Evolutionary conservation across 2,329 filamentous ascomycete genomes (phyloP), one percentile per base, ranked within the genome.

Genomic region (Coleophoma eucalyptorum): DNA sequence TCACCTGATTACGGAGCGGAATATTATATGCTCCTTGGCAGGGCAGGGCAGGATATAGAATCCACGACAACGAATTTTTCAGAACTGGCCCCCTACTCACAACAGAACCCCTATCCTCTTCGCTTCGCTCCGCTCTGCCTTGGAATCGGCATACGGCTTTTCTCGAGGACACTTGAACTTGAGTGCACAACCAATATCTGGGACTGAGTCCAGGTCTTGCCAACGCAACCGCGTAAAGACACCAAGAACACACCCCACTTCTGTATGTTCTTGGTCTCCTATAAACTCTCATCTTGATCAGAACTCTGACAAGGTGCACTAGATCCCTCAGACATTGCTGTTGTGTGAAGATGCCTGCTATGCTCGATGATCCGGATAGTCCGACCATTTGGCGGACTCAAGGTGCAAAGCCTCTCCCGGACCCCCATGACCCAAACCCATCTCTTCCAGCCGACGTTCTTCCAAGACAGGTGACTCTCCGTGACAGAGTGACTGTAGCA

Each of bases 401-500:
- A 37, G 80, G 80, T 51, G 67, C 72, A 35, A 60, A 70, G 13
- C 79, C 80, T 2, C 81, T 74, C 58, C 77, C 78, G 46, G 67
- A 67, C 44, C 63, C 72, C 32, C 73, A 76, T n/a, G 73, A 75
- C 59, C 70, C 73, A 8, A 71, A 80, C 48, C 73, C 84, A 42
- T 15, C 54, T 45, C 54, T 67, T n/a, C 64, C 65, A 15, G 51
- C 57, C 16, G 63, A 63, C 50, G 80, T 88, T 56, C 70, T 71
- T 43, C 79, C 83, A 46, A 75, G 77, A 55, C 80, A 83, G 63
- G 81, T 88, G 43, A 87, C 79, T 2, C 74, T 89, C 43, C 77
- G 84, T 55, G 84, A 88, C 64, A 75, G 83, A 52, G 76, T 85
- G 38, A 88, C 85, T 0, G 77, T 80, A 38, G 86, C 85, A 16